Evolutionary conservation across 345 rosid species (phyloP), one percentile per base, ranked within the genome.

Genomic region (Toxicodendron radicans): DNA sequence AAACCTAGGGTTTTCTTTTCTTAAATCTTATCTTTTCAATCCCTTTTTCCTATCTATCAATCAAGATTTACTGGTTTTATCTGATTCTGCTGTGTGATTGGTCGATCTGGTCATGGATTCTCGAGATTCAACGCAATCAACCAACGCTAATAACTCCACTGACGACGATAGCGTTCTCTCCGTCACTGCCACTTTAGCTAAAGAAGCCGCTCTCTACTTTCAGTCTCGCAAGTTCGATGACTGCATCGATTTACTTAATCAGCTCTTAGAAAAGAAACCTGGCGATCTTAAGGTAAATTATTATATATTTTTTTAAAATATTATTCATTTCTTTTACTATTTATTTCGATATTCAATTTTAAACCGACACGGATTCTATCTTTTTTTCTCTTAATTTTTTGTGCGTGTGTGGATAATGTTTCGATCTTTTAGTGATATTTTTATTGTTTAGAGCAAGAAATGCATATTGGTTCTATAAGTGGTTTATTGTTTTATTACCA

Each of bases 231-330:
- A 91, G 73, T 92, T 85, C 77, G 59, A 69, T 13, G 99, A 96
- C 72, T 93, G 97, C 75, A 77, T 96, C 24, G 90, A 85, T 43
- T 77, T 87, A 68, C 73, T 93, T 76, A 76, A 75, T 81, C 92
- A 90, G 83, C 90, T 96, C 53, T 71, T 76, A 71, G 89, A 78
- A 57, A 91, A 84, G 85, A 89, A 87, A 73, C 87, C 74, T 20
- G 83, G 84, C 83, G 97, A 93, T 88, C 97, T 92, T 2, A 95
- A 91, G 93, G 99, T 93, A 49, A 62, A 58, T 58, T 38, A 38
- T 49, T 68, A 38, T 68, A 38, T 8, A 11, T 32, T 49, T 58
- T 30, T 1, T 10, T 7, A 20, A 11, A 41, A 20, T 4, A n/a
- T 13, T n/a, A 46, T 64, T 66, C 16, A 12, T 12, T 66, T 18